Base-by-base conservation (phyloP, 768 basidiomycete genomes). In the Suillus clintonianus region DNA sequence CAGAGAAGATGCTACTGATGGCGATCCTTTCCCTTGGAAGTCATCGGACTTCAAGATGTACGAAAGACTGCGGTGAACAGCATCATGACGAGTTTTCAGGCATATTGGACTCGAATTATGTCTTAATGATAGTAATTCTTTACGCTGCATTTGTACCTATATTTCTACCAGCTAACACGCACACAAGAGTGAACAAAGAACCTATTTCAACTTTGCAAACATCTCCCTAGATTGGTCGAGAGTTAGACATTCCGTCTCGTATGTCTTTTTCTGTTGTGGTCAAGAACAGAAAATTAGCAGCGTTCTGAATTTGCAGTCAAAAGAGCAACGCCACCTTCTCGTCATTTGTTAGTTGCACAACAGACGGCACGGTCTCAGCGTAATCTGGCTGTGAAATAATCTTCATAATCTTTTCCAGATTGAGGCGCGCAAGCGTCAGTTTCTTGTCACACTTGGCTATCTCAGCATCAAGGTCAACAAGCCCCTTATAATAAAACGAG, bases 381-480 rank as follows among this genome's bases (percentile, higher is more conserved):
- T 98, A 97, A 70, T 92, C 90, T 1, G 88, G 79, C 67, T 91
- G 89, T 3, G 84, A 80, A 65, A 89, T 85, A 19, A 87, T 73
- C 76, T 95, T 96, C 64, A 79, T 68, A 42, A 97, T 79, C 81
- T 97, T 98, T 60, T 89, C 86, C 48, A 91, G 78, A 67, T 86
- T 89, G 58, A 91, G 66, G 59, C 82, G 80, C 2, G 86, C 88
- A 11, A 95, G 78, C 43, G 89, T 86, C 3, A 92, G 83, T 77
- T 96, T 97, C 86, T 97, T 98, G 72, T 94, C 87, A 65, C 90
- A 89, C 76, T 96, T 98, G 45, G 85, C 80, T 51, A 97, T 91
- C 77, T 99, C 97, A 2, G 85, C 86, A 53, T 94, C 89, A 7
- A 97, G 79, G 77, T 99, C 91, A 19, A 99, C 89, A 47, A 96